These are phyloP conservation scores for Aspergillus melleus DNA, from an alignment of 2,329 filamentous ascomycete genomes.

Conservation along the genomic window DNA sequence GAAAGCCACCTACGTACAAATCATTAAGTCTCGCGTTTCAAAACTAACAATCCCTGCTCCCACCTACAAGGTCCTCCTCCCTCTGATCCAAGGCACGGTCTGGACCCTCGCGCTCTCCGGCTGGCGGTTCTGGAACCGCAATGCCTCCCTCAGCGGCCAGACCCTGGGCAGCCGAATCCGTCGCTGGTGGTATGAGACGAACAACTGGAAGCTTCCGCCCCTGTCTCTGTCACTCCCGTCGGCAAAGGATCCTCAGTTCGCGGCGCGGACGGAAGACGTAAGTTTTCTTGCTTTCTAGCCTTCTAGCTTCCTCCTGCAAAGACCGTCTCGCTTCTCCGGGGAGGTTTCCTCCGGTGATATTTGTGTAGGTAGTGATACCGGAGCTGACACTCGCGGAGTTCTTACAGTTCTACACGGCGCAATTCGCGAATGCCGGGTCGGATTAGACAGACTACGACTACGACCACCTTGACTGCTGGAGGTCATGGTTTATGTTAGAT, in stretches of 20 bases:
- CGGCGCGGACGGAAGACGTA: constrained; percentile 46
- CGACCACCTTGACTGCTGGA: neutral
- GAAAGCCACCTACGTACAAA: no score
- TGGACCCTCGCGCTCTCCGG: constrained; percentile 83
- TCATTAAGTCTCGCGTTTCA: no score
- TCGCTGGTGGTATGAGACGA: constrained; percentile 93
- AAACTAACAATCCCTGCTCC: neutral
- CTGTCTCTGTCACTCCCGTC: constrained; percentile 28
- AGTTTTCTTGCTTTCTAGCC: constrained; percentile 20
- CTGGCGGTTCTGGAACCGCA: constrained; percentile 88
- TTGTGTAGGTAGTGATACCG: neutral
- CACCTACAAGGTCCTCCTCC: constrained; percentile 72
- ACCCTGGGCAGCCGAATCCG: constrained; percentile 74
- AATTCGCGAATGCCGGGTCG: constrained; percentile 35
- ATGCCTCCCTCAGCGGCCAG: constrained; percentile 72
- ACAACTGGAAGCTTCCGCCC: constrained; percentile 77
- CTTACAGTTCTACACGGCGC: constrained; percentile 37
- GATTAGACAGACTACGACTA: constrained; percentile 22
- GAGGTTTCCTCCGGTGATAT: neutral
- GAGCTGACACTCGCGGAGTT: constrained; percentile 35
- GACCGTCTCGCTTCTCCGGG: neutral
- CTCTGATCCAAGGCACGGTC: constrained; percentile 81
- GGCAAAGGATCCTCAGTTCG: constrained; percentile 31
- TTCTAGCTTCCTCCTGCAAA: neutral
- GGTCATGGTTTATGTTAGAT: neutral